phyloP scores from a whole-genome alignment of 169 alveolate genomes.

The Neospora caninum region DNA sequence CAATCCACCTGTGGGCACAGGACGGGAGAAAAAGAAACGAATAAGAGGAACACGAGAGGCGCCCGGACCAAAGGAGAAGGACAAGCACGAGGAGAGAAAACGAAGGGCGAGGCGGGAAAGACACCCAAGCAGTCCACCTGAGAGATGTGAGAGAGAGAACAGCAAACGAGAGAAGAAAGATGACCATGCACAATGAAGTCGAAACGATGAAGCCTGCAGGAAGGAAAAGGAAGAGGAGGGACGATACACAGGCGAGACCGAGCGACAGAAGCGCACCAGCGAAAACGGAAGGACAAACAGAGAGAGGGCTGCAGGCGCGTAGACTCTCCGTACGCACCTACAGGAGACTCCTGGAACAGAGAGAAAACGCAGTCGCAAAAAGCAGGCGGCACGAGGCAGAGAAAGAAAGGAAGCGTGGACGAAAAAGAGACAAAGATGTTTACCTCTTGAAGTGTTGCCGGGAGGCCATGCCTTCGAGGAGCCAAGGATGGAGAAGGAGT shows the following conservation, averaged over 20 bases:
- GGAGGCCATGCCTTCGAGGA: slow-evolving; percentile 45
- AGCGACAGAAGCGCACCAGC: no score
- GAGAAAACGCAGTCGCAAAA: no score
- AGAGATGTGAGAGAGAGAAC: neutral
- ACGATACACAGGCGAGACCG: no score
- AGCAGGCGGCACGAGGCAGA: no score
- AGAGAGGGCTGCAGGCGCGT: no score
- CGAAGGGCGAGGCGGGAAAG: neutral
- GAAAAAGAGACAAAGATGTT: no score
- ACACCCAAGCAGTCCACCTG: neutral
- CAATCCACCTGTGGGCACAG: neutral
- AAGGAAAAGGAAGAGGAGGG: no score
- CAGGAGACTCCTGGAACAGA: no score
- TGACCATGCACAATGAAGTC: neutral
- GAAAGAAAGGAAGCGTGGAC: neutral
- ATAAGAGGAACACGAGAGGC: neutral
- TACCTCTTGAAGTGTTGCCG: slow-evolving; percentile 35
- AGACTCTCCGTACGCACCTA: no score
- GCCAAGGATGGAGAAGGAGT: slow-evolving; percentile 45
- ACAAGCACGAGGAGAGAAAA: neutral
- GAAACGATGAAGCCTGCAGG: no score
- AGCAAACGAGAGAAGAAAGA: neutral
- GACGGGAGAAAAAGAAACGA: neutral
- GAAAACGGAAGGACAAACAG: no score
- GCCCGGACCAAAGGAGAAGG: neutral